Conservation (phyloP, 176 grass and related monocot genomes). For the Aegilops longissima region DNA sequence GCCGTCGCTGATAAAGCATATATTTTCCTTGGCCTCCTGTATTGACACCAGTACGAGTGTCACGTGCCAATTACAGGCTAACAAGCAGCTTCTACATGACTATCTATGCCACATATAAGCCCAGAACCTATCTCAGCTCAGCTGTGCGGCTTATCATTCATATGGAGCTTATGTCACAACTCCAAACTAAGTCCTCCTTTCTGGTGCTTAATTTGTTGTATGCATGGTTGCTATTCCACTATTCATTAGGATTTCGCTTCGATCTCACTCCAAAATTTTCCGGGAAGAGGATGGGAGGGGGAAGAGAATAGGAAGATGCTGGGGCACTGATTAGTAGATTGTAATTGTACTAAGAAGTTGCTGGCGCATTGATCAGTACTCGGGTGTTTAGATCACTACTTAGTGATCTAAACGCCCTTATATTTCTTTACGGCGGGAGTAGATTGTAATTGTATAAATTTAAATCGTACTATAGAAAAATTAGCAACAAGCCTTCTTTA, state of each 20-base stretch:
- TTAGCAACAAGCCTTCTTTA: not conserved
- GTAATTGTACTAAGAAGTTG: not conserved
- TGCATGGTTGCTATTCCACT: not conserved
- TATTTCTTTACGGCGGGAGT: no score
- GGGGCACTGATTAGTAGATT: not conserved
- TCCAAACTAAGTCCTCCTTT: not conserved
- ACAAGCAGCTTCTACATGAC: not conserved
- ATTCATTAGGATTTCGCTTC: not conserved
- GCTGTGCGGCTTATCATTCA: not conserved
- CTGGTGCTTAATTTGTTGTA: not conserved
- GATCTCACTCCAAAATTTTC: not conserved
- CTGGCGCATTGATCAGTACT: no score
- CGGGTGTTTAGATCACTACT: no score
- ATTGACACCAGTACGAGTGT: not conserved
- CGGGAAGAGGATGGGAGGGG: not conserved
- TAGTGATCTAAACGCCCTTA: no score
- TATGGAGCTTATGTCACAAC: not conserved
- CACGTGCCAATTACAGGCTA: not conserved
- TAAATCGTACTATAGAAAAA: not conserved
- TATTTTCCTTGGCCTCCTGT: not conserved
- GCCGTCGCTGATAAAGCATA: not conserved
- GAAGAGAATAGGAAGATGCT: not conserved
- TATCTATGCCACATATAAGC: constrained; percentile 1
- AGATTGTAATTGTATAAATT: not conserved
- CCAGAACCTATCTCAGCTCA: not conserved